These are phyloP conservation scores for Trichophyton simii DNA, from an alignment of 2,329 filamentous ascomycete genomes.

Conservation along the genomic window DNA sequence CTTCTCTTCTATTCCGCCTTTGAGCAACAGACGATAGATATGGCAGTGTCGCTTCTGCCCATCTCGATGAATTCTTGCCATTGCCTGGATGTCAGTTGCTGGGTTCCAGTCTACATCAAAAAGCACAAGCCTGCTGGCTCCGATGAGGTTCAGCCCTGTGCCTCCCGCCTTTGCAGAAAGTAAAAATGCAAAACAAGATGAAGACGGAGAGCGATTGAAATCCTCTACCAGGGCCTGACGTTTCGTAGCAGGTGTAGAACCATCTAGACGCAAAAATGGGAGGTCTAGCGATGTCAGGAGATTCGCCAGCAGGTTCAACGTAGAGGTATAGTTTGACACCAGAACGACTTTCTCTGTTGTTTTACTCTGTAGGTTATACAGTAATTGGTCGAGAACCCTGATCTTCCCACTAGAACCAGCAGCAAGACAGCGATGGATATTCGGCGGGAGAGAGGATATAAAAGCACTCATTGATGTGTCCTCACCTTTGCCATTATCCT, in stretches of 20 bases:
- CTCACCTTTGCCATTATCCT: constrained; percentile 38
- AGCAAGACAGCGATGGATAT: constrained; percentile 41
- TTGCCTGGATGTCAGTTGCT: constrained; percentile 59
- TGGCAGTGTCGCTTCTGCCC: constrained; percentile 56
- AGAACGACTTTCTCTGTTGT: constrained; percentile 60
- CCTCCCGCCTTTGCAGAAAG: constrained; percentile 62
- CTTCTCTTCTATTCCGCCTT: constrained; percentile 60
- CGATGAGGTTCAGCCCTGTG: constrained; percentile 57
- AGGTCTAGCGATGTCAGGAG: constrained; percentile 50
- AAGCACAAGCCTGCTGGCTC: constrained; percentile 55
- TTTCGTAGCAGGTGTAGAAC: constrained; percentile 50
- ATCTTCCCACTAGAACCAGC: constrained; percentile 53
- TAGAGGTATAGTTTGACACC: constrained; percentile 65
- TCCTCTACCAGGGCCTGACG: constrained; percentile 56
- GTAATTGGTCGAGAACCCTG: constrained; percentile 52
- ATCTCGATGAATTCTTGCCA: constrained; percentile 62
- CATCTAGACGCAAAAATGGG: constrained; percentile 55
- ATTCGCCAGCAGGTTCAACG: constrained; percentile 52
- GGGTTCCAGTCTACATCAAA: constrained; percentile 71
- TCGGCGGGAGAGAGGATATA: constrained; percentile 43
- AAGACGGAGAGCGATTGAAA: constrained; percentile 50
- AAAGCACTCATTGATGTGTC: constrained; percentile 37
- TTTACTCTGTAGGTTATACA: constrained; percentile 47
- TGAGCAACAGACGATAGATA: constrained; percentile 57
- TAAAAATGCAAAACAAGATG: constrained; percentile 54